phyloP scores from a whole-genome alignment of 1,139 yeast genomes.

The Blastobotrys serpentis region DNA sequence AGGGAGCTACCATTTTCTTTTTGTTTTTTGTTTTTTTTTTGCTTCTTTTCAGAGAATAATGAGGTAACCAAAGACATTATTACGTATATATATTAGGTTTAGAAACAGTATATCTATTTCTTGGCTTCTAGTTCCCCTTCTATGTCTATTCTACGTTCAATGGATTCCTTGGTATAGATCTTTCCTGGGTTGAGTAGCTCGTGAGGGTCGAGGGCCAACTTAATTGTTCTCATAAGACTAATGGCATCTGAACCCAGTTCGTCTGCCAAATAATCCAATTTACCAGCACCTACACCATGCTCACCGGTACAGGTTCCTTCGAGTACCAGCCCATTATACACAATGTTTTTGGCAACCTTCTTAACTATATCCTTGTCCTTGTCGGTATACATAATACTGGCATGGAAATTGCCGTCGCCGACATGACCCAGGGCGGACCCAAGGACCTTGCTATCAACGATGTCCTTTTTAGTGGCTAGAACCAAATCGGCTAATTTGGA shows the following conservation, averaged over 20 bases:
- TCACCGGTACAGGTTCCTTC: conserved; percentile 93
- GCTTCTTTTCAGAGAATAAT: too few relatives aligned
- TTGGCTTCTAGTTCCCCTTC: neutral
- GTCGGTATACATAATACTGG: conserved; percentile 77
- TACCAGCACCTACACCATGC: conserved; percentile 86
- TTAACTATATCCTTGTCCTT: conserved; percentile 64
- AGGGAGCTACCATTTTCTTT: too few relatives aligned
- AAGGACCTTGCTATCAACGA: conserved; percentile 54
- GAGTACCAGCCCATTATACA: conserved; percentile 59
- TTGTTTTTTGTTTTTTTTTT: too few relatives aligned
- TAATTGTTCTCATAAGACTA: conserved; percentile 71
- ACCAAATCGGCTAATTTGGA: conserved; percentile 65
- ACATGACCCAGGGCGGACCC: conserved; percentile 75
- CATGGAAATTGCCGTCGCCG: conserved; percentile 90
- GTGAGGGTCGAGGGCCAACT: conserved; percentile 68
- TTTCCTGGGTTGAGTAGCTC: conserved; percentile 78
- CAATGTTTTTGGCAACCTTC: conserved; percentile 63
- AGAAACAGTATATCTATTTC: neutral
- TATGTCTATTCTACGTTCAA: conserved; percentile 20
- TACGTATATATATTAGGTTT: neutral
- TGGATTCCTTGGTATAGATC: conserved; percentile 44
- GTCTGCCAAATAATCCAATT: conserved; percentile 58
- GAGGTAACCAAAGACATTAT: too few relatives aligned
- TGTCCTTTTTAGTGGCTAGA: conserved; percentile 55
- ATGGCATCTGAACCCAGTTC: conserved; percentile 70